Conservation (phyloP, 2,329 filamentous ascomycete genomes). For the Fusarium falciforme region DNA sequence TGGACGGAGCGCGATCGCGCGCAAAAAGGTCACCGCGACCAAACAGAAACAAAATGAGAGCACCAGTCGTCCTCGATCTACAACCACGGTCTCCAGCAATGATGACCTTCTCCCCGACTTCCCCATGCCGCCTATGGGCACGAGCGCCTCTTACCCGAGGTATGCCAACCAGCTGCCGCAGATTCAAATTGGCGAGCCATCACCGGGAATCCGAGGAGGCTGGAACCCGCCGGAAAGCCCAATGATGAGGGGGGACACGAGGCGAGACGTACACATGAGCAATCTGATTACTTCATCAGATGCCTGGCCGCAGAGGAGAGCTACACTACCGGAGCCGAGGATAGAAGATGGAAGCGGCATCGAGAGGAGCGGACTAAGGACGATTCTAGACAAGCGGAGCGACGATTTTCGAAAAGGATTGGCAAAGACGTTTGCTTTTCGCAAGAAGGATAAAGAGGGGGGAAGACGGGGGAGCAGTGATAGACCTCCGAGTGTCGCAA, state of each 20-base stretch:
- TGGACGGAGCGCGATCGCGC: conserved; percentile 67
- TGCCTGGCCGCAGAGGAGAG: conserved; percentile 57
- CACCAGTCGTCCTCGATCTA: conserved; percentile 50
- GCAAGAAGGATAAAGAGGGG: conserved; percentile 58
- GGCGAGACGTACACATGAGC: conserved; percentile 39
- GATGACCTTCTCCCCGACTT: conserved; percentile 55
- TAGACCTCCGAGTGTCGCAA: conserved; percentile 37
- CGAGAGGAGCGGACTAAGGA: conserved; percentile 65
- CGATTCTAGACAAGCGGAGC: conserved; percentile 65
- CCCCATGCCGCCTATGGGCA: conserved; percentile 48
- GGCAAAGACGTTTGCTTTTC: conserved; percentile 65
- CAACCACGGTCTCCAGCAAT: conserved; percentile 51
- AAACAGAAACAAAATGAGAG: conserved; percentile 47
- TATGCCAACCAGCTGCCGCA: conserved; percentile 49
- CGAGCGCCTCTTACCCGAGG: conserved; percentile 56
- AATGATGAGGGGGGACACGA: conserved; percentile 32
- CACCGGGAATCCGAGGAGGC: conserved; percentile 1
- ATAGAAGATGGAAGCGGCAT: conserved; percentile 65
- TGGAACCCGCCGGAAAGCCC: conserved; percentile 14
- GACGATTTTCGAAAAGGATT: conserved; percentile 65
- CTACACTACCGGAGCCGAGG: conserved; percentile 50
- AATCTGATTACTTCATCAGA: conserved; percentile 45
- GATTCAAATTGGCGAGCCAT: conserved; percentile 1
- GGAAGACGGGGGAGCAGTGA: conserved; percentile 30
- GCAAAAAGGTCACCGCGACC: conserved; percentile 67